phyloP scores from a whole-genome alignment of 495 filamentous ascomycete species.

The Pyronema omphalodes region DNA sequence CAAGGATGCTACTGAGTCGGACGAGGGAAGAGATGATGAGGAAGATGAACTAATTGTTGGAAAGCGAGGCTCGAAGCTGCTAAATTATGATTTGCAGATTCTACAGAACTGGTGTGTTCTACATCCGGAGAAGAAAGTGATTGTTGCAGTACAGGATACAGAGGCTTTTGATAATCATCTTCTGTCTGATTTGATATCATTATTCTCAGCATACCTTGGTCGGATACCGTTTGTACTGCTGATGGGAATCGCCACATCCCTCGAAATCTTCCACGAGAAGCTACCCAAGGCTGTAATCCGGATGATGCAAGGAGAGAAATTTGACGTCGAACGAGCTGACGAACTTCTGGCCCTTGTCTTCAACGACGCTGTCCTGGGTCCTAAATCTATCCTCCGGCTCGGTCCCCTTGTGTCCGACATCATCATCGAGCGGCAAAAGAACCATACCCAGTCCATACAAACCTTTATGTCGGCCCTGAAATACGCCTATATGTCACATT shows the following conservation, averaged over 20 bases:
- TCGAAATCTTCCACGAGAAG: conserved; percentile 72
- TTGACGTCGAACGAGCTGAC: conserved; percentile 62
- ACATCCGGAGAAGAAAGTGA: conserved; percentile 44
- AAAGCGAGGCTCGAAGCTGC: conserved; percentile 37
- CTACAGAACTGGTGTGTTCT: conserved; percentile 37
- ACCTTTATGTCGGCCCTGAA: conserved; percentile 63
- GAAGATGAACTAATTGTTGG: conserved; percentile 31
- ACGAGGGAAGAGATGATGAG: conserved; percentile 28
- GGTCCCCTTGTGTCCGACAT: conserved; percentile 44
- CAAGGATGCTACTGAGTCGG: conserved; percentile 44
- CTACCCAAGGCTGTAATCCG: conserved; percentile 57
- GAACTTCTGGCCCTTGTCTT: conserved; percentile 66
- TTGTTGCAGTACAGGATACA: conserved; percentile 72
- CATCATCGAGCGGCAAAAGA: conserved; percentile 58
- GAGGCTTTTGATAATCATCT: conserved; percentile 77
- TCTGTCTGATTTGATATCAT: conserved; percentile 54
- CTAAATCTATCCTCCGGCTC: conserved; percentile 40
- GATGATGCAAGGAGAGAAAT: conserved; percentile 54
- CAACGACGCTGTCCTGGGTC: conserved; percentile 41
- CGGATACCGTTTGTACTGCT: conserved; percentile 79
- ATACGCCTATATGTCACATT: conserved; percentile 93
- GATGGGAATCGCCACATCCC: conserved; percentile 78
- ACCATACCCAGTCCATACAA: conserved; percentile 75
- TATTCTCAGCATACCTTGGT: conserved; percentile 74
- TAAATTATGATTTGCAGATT: conserved; percentile 86